Percentiles rank a stretch among this genome's conserved stretches.
These are phyloP conservation scores for Podospora pseudoanserina DNA, from an alignment of 495 filamentous ascomycete genomes.

Conservation along the genomic window DNA sequence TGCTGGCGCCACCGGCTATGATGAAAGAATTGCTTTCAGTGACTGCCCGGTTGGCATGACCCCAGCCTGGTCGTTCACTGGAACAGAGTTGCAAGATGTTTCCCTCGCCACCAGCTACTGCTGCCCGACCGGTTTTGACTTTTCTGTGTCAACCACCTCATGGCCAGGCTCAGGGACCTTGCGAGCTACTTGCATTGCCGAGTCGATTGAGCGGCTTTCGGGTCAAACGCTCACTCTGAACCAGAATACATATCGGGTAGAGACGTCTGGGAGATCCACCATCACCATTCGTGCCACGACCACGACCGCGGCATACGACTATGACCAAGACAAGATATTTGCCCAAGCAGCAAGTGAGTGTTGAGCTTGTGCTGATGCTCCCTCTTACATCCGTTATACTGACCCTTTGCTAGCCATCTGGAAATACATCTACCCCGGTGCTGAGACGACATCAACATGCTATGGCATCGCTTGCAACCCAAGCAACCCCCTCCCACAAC, in stretches of 20 bases:
- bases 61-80: not conserved
- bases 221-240: not conserved
- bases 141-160: not conserved
- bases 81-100: not conserved
- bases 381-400: too few relatives aligned
- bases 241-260: not conserved
- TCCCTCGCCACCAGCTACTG: not conserved
- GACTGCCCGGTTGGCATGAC: not conserved
- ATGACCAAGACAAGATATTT: not conserved
- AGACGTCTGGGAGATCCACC: not conserved
- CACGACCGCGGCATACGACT: not conserved
- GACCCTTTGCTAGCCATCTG: not conserved
- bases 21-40: not conserved
- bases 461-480: not conserved
- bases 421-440: constrained; percentile 4
- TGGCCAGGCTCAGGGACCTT: not conserved
- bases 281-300: not conserved
- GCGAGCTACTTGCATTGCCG: not conserved
- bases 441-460: not conserved
- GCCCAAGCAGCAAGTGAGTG: not conserved
- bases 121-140: not conserved
- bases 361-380: too few relatives aligned
- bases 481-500: not conserved
- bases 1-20: not conserved
- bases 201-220: not conserved